Base-by-base conservation (phyloP, 2,329 filamentous ascomycete species). In the Apiospora sp. region DNA sequence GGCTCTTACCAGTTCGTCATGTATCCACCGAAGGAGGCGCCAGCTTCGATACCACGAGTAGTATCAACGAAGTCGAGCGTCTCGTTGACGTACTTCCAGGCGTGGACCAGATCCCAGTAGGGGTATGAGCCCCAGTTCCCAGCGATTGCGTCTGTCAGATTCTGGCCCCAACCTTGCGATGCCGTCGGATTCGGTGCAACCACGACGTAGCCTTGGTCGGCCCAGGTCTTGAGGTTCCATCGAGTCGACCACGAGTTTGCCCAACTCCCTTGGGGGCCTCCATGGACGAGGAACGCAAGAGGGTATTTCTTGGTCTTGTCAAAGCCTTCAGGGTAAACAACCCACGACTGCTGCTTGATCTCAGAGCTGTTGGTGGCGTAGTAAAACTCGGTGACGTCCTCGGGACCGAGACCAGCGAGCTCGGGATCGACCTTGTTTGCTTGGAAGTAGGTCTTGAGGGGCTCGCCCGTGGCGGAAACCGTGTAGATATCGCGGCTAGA, bases 181-280 rank as follows among this genome's bases (percentile, higher is more conserved):
- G 87, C 87, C 1, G 87, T 87, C 3, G 87, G 87, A 75, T 89
- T 89, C 12, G 87, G 87, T 8, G 85, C 83, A 64, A 89, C 82
- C 4, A 89, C 87, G 43, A 89, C 83, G 75, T 89, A 89, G 64
- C 87, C 87, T 76, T 89, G 87, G 74, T 89, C 87, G 8, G 87
- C 87, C 79, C 88, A 89, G 67, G 88, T 82, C 46, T 86, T 86
- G 24, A 86, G 86, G 76, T 89, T 88, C 87, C 87, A 88, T 7
- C 87, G 81, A 5, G 86, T 88, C 69, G 83, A 86, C 87, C 87
- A 89, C 51, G 83, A 82, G 75, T 88, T 86, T 73, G 82, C 85
- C 82, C 86, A 87, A 2, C 86, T 85, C 30, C 86, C 85, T 74
- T 88, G 87, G 0, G 87, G 87, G 0, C 87, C 87, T 43, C 87